These are phyloP conservation scores for Gigaspora rosea DNA, from an alignment of 192 early-diverging fungal species.

Conservation along the genomic window DNA sequence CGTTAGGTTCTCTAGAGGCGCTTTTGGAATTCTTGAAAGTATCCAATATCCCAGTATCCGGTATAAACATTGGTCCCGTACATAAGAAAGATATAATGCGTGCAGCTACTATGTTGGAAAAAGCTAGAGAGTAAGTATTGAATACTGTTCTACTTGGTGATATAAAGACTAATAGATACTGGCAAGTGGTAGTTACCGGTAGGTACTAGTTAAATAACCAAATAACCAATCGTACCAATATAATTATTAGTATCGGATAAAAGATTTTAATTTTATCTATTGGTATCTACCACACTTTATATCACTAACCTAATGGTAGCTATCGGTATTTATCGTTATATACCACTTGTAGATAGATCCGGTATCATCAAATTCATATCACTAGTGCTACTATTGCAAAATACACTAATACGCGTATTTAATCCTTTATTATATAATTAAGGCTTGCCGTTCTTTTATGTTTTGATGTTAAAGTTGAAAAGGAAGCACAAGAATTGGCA, in stretches of 20 bases:
- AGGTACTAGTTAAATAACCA: too few relatives aligned
- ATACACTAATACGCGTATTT: too few relatives aligned
- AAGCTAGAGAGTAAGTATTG: slow-evolving; percentile 67
- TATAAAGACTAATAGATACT: slow-evolving; percentile 57
- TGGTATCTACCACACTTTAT: too few relatives aligned
- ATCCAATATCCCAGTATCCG: slow-evolving; percentile 94
- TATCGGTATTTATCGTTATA: too few relatives aligned
- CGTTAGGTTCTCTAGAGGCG: slow-evolving; percentile 96
- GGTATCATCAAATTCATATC: too few relatives aligned
- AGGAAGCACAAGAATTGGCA: slow-evolving; percentile 89
- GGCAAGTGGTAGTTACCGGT: slow-evolving; percentile 30
- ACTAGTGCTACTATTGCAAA: too few relatives aligned
- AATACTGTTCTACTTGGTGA: not conserved
- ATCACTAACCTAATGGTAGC: too few relatives aligned
- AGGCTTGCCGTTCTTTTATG: slow-evolving; percentile 76
- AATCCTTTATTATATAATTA: slow-evolving; percentile 37
- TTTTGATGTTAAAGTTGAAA: slow-evolving; percentile 89
- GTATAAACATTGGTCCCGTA: slow-evolving; percentile 96
- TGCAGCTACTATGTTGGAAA: slow-evolving; percentile 91
- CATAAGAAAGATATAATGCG: slow-evolving; percentile 96
- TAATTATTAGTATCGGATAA: too few relatives aligned
- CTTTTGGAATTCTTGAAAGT: slow-evolving; percentile 88
- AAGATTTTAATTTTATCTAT: too few relatives aligned
- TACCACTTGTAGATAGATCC: too few relatives aligned
- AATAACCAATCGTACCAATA: too few relatives aligned